These are phyloP conservation scores for Solanum sejunctum DNA, from an alignment of 257 asterid genomes.

Conservation along the genomic window DNA sequence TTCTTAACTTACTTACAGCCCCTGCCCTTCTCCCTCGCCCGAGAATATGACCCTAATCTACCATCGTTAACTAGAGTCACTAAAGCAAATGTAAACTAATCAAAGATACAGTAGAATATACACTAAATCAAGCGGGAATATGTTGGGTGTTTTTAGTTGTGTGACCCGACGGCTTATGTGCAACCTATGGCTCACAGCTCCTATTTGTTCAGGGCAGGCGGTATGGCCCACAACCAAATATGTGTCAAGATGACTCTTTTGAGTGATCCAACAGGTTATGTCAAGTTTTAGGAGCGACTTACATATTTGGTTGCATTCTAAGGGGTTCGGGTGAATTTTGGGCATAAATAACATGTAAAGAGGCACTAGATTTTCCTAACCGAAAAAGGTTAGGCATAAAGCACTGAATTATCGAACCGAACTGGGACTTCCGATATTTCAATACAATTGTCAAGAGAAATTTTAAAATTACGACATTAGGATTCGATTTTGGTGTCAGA, in stretches of 20 bases:
- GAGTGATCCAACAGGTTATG: no score
- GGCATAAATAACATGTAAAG: no score
- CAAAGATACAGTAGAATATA: not conserved
- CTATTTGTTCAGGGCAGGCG: no score
- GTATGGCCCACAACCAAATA: no score
- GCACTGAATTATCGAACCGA: not conserved
- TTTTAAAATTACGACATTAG: not conserved
- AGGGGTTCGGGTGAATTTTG: no score
- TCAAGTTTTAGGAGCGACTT: no score
- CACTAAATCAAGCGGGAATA: not conserved
- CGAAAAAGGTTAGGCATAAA: not conserved
- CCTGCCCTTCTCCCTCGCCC: not conserved
- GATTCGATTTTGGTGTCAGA: not conserved
- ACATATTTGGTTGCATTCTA: no score
- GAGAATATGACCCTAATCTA: not conserved
- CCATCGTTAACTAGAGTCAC: not conserved
- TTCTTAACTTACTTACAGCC: not conserved
- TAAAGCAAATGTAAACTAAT: not conserved
- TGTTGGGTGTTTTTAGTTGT: no score
- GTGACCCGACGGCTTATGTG: no score
- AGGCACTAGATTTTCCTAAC: not conserved
- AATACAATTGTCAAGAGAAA: not conserved
- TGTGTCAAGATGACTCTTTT: no score
- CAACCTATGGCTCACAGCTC: no score
- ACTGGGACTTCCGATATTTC: not conserved